A percentile compares a stretch with the other conserved stretches of the same genome.
Conservation (phyloP, 2,329 filamentous ascomycete genomes). For the Cladosporium sphaerospermum region DNA sequence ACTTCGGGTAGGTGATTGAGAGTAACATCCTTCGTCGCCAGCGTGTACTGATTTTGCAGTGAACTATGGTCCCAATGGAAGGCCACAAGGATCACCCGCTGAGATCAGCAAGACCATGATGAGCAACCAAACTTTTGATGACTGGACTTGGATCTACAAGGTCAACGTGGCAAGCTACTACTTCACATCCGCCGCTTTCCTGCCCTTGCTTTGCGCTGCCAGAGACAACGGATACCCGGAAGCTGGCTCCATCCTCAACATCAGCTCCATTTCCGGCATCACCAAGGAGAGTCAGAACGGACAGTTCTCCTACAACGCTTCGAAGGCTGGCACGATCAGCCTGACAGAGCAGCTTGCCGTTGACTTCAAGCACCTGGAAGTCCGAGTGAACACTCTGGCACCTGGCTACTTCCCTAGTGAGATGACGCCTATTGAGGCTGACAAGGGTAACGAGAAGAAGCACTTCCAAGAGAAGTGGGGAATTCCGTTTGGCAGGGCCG, state of each 20-base stretch:
- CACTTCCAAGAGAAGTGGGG: slow-evolving; percentile 29
- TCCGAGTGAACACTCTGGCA: slow-evolving; percentile 52
- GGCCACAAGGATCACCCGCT: slow-evolving; percentile 30
- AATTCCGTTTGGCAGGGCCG: slow-evolving; percentile 36
- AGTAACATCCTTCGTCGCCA: not conserved
- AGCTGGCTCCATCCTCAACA: slow-evolving; percentile 41
- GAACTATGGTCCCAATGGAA: slow-evolving; percentile 22
- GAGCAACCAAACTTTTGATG: slow-evolving; percentile 33
- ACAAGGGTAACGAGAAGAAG: slow-evolving; percentile 48
- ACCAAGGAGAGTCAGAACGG: slow-evolving; percentile 40
- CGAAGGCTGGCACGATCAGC: slow-evolving; percentile 47
- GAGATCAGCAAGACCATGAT: slow-evolving; percentile 54
- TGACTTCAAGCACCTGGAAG: slow-evolving; percentile 47
- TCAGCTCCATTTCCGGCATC: slow-evolving; percentile 39
- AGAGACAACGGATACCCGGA: slow-evolving; percentile 36
- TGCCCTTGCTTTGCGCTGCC: slow-evolving; percentile 38
- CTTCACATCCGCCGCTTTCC: slow-evolving; percentile 40
- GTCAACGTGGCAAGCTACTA: slow-evolving; percentile 42
- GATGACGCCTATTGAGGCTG: slow-evolving; percentile 48
- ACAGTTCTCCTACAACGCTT: slow-evolving; percentile 44
- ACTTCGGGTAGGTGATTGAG: slow-evolving; percentile 10
- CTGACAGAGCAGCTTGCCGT: slow-evolving; percentile 51
- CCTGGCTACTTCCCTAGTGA: slow-evolving; percentile 53
- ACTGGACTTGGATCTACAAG: slow-evolving; percentile 39
- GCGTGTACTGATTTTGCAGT: not conserved